Evolutionary conservation across 495 filamentous ascomycete genomes (phyloP).

Genomic region (Tuber melanosporum): DNA sequence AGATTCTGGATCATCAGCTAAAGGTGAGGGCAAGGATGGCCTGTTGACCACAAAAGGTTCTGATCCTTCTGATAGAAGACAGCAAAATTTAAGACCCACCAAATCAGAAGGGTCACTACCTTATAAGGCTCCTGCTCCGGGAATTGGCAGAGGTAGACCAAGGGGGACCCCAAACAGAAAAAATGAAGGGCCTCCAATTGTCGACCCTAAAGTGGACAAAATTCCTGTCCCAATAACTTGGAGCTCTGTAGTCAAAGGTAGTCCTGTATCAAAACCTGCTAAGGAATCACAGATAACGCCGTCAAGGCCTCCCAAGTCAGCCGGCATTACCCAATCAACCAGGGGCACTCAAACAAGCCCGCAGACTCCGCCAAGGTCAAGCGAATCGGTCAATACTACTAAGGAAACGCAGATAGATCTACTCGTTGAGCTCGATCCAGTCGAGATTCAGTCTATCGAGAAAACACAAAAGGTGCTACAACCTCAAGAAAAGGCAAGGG

Average conservation of each 20-base stretch:
- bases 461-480: background rate
- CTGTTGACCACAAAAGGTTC: background rate
- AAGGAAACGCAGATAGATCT: background rate
- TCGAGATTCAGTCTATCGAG: background rate
- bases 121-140: background rate
- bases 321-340: background rate
- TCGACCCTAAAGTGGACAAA: background rate
- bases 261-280: background rate
- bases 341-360: background rate
- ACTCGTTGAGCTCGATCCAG: background rate
- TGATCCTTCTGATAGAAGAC: conserved; percentile 3
- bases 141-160: background rate
- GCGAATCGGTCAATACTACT: background rate
- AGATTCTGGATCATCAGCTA: background rate
- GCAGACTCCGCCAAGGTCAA: background rate
- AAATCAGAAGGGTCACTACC: background rate
- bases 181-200: background rate
- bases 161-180: background rate
- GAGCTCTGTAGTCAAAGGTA: conserved; percentile 4
- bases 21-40: conserved; percentile 4
- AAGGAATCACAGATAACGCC: conserved; percentile 5
- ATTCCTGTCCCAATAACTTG: background rate
- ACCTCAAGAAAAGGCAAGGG: background rate
- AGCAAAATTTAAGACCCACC: background rate
- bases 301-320: background rate